A percentile compares a stretch with the other conserved stretches of the same genome.
Evolutionary conservation across 2,329 filamentous ascomycete genomes (phyloP).

Genomic region (Neurospora crassa): DNA sequence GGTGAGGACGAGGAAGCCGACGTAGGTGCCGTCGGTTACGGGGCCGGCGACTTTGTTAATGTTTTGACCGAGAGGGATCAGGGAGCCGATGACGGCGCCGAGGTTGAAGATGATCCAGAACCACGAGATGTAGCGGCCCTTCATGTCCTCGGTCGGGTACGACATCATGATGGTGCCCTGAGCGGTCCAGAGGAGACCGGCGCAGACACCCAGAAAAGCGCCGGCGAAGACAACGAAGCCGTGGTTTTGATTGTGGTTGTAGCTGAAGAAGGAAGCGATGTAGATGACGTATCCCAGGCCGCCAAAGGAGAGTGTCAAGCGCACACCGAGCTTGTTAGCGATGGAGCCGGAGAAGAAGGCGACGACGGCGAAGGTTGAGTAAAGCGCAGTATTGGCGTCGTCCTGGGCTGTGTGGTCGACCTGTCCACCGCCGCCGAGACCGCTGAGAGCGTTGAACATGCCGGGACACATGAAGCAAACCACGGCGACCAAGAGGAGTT

Average conservation of each 20-base stretch:
- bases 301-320: constrained; percentile 58
- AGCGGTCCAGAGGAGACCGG: constrained; percentile 71
- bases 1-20: constrained; percentile 81
- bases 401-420: constrained; percentile 44
- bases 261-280: constrained; percentile 59
- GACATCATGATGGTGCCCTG: constrained; percentile 86
- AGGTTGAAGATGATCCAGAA: constrained; percentile 97
- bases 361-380: constrained; percentile 59
- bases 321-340: constrained; percentile 66
- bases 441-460: constrained; percentile 57
- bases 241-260: constrained; percentile 55
- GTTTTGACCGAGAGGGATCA: constrained; percentile 67
- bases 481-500: constrained; percentile 61
- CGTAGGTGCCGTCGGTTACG: constrained; percentile 73
- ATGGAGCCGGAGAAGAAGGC: constrained; percentile 68
- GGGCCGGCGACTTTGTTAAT: constrained; percentile 41
- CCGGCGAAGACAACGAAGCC: constrained; percentile 72
- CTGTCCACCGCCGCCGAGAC: constrained; percentile 52
- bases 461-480: constrained; percentile 60
- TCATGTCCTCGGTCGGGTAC: constrained; percentile 70
- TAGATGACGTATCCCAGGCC: constrained; percentile 72
- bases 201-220: constrained; percentile 66
- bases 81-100: constrained; percentile 76
- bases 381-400: constrained; percentile 59
- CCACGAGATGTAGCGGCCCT: constrained; percentile 80